Evolutionary conservation across 176 grass and related monocot species (phyloP), one percentile per base, ranked within the genome.

Genomic region (Panicum miliaceum): DNA sequence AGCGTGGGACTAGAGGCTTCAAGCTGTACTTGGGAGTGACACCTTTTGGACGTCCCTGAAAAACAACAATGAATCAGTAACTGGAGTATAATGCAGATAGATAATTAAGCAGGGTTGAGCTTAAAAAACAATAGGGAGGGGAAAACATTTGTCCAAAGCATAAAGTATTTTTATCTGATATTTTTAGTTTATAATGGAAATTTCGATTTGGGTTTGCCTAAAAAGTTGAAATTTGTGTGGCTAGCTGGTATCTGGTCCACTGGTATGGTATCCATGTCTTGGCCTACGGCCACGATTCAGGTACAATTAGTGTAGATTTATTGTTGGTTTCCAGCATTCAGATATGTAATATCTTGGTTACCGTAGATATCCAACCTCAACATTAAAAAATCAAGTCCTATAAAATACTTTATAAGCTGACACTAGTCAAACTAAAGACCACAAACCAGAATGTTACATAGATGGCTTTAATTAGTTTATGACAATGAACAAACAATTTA

Each of bases 1-100:
- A 45, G 34, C 88, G 54, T 14, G 91, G 88, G 43, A 93, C 91
- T 41, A 93, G 91, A 70, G 85, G 91, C 82, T 93, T 93, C 85
- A 93, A 69, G 81, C 91, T 93, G 78, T 86, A 93, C 63, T 90
- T 90, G 18, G 88, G 82, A 58, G 88, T 90, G 38, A 93, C 78
- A 64, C 91, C 91, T 80, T 93, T 93, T 23, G 91, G 91, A 12
- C 91, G 88, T 10, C 88, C 91, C 91, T 93, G 83, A 53, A 88
- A 50, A n/a, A 35, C 18, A 71, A 36, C 8, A 88, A 20, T 43
- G 26, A 32, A 63, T 63, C 26, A 34, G 45, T 58, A 2, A 5
- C 58, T 69, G 75, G 10, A 62, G 29, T 32, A 32, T 32, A 32
- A 74, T 68, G 68, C 64, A 37, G 7, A 47, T 52, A 60, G 38